Evolutionary conservation across 768 basidiomycete species (phyloP), one percentile per base, ranked within the genome.

Genomic region (Macrolepiota dolichaula): DNA sequence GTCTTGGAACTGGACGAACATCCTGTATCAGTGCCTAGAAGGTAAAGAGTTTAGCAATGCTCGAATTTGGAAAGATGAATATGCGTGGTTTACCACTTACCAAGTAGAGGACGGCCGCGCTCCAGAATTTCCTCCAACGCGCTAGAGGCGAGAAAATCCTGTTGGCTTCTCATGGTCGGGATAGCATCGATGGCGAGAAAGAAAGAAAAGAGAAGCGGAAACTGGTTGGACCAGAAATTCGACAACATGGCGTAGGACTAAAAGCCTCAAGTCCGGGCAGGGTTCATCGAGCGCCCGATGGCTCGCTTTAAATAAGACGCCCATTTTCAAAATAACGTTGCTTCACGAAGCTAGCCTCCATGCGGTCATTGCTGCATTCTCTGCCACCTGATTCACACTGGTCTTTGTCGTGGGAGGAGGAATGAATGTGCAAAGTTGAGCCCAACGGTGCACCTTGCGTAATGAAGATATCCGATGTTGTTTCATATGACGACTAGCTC

Each of bases 1-100:
- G 77, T 78, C 46, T 71, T 72, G 4, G 71, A 67, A 15, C 63
- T 60, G 55, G 68, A 71, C 0, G 72, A 69, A 60, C 75, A 77
- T 6, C 73, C 74, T 25, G 68, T 61, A 61, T 81, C 76, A 29
- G 65, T 61, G 2, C 77, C 76, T 79, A 50, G 15, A 38, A 50
- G 15, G 42, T 5, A 15, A 24, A 15, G 6, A 13, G n/a, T 27
- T 22, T 4, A 27, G 6, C 19, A 3, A n/a, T 3, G 17, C 12
- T 25, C 15, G 27, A 24, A 6, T n/a, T 25, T 15, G 24, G 22
- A 27, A 42, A 38, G 17, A 38, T 19, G 24, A 55, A 27, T 27
- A 55, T 40, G 24, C 4, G 22, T 25, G 22, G 19, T 49, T 3
- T 29, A 10, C 13, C 24, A 54, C 29, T 15, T 37, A 61, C 59